phyloP scores from a whole-genome alignment of 2,329 filamentous ascomycete genomes.

The Hypoxylon sp. region DNA sequence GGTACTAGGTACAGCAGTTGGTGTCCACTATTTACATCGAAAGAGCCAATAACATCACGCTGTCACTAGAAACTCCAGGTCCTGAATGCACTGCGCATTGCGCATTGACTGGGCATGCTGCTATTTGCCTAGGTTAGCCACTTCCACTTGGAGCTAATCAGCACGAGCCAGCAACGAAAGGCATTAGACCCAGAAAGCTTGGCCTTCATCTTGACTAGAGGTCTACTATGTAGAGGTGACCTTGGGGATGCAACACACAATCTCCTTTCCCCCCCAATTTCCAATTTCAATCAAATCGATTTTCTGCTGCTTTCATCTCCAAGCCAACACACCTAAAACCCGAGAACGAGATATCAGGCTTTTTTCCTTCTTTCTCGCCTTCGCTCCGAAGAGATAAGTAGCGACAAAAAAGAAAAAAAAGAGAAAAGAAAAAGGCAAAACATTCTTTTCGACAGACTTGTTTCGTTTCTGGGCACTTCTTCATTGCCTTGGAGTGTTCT shows the following conservation, averaged over 20 bases:
- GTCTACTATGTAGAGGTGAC: not conserved
- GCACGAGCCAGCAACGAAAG: not conserved
- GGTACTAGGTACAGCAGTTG: not conserved
- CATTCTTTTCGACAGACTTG: slow-evolving; percentile 21
- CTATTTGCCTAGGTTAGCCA: slow-evolving; percentile 20
- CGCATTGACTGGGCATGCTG: not conserved
- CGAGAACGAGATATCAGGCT: slow-evolving; percentile 18
- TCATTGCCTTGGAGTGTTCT: not conserved
- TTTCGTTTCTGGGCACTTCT: slow-evolving; percentile 5
- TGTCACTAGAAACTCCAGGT: not conserved
- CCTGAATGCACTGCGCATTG: slow-evolving; percentile 9
- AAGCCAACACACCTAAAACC: slow-evolving; percentile 20
- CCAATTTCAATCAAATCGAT: slow-evolving; percentile 15
- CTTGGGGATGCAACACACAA: not conserved
- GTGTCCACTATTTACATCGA: slow-evolving; percentile 22
- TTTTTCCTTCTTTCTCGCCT: slow-evolving; percentile 1
- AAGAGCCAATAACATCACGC: slow-evolving; percentile 14
- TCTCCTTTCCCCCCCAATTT: not conserved
- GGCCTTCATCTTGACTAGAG: not conserved
- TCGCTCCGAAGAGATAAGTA: slow-evolving; percentile 20
- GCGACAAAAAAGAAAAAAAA: slow-evolving; percentile 27
- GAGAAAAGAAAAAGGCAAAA: slow-evolving; percentile 28
- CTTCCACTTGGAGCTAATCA: not conserved
- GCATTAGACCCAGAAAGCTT: not conserved
- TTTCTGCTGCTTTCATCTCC: slow-evolving; percentile 3